phyloP scores from a whole-genome alignment of 148 eudicot species.

The Gaultheria prostrata region DNA sequence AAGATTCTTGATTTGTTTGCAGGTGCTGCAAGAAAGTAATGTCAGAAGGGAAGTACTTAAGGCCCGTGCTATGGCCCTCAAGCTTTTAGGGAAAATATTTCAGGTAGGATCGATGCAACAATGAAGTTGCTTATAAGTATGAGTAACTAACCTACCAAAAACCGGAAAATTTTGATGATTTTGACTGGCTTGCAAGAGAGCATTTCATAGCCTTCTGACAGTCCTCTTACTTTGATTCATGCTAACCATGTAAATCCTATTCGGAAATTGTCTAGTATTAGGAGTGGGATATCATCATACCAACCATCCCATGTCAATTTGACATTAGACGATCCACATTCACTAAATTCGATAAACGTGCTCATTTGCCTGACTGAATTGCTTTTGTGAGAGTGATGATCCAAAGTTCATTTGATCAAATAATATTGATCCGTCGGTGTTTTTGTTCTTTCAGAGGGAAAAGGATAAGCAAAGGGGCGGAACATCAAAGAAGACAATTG shows the following conservation, averaged over 20 bases:
- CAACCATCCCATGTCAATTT: background rate
- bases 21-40: slow-evolving; percentile 79
- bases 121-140: background rate
- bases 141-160: background rate
- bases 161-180: background rate
- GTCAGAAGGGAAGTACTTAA: slow-evolving; percentile 80
- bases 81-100: slow-evolving; percentile 68
- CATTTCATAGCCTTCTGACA: background rate
- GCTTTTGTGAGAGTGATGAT: background rate
- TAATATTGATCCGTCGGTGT: background rate
- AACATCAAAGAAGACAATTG: slow-evolving; percentile 64
- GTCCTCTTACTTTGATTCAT: background rate
- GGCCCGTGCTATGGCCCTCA: slow-evolving; percentile 70
- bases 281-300: background rate
- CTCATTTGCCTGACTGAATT: background rate
- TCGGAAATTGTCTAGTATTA: background rate
- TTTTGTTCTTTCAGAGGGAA: slow-evolving; percentile 41
- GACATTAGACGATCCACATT: background rate
- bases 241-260: background rate
- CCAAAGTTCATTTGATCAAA: background rate
- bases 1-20: slow-evolving; percentile 17
- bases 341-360: background rate
- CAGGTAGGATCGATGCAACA: slow-evolving; percentile 45
- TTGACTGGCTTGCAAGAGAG: background rate
- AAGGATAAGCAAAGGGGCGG: slow-evolving; percentile 51